These are phyloP conservation scores for Candida hungchunana DNA, from an alignment of 805 yeast species.

Conservation along the genomic window DNA sequence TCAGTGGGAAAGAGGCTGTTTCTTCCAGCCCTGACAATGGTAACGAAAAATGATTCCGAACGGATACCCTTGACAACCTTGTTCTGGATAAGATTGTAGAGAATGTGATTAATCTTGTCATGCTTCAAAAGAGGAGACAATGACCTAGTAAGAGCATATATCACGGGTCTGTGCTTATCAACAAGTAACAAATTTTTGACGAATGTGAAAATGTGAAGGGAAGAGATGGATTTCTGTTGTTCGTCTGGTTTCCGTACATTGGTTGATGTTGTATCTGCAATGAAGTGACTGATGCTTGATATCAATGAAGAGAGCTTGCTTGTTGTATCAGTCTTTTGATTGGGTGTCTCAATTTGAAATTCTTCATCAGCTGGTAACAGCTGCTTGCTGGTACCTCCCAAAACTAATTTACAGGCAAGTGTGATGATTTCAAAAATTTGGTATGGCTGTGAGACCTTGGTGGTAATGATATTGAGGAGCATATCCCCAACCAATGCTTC, in stretches of 20 bases:
- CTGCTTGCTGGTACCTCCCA: constrained; percentile 3
- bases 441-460: constrained; percentile 47
- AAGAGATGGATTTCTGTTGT: constrained; percentile 5
- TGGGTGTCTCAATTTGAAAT: too few species aligned
- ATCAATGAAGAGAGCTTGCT: constrained; percentile 2
- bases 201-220: constrained; percentile 22
- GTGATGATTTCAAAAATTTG: constrained; percentile 41
- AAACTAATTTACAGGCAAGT: constrained; percentile 13
- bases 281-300: constrained; percentile 14
- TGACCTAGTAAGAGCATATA: constrained; percentile 28
- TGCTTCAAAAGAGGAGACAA: constrained; percentile 15
- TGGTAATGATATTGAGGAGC: constrained; percentile 36
- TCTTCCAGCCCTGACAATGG: constrained; percentile 29
- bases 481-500: constrained; percentile 39
- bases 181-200: constrained; percentile 22
- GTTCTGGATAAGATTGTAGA: constrained; percentile 22
- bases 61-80: constrained; percentile 15
- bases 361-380: background rate
- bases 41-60: constrained; percentile 18
- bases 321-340: too few species aligned
- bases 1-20: constrained; percentile 44
- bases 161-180: constrained; percentile 26
- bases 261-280: constrained; percentile 16
- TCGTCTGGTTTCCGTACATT: background rate
- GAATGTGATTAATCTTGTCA: constrained; percentile 13